Conservation (phyloP, 768 basidiomycete genomes). For the Phallus indusiatus region DNA sequence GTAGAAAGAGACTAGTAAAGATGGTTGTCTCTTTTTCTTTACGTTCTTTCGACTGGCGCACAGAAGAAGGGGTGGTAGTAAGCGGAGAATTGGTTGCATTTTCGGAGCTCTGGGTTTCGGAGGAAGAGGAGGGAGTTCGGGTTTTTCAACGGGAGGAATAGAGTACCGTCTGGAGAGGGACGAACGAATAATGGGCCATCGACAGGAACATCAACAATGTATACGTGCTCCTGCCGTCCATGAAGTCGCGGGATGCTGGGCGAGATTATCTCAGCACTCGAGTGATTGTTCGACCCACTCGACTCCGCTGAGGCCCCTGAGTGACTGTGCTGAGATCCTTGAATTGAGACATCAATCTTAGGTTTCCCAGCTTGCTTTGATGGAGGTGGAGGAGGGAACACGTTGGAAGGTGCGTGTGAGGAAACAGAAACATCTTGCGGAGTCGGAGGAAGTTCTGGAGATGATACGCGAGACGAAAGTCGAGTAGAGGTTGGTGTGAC, state of each 20-base stretch:
- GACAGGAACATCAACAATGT: conserved; percentile 7
- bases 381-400: neutral
- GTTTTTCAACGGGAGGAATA: conserved; percentile 8
- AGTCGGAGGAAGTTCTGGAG: neutral
- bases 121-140: conserved; percentile 5
- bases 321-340: neutral
- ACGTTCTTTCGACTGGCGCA: neutral
- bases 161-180: neutral
- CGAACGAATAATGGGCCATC: conserved; percentile 1
- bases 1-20: conserved; percentile 7
- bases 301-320: neutral
- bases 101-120: neutral
- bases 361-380: neutral
- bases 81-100: neutral
- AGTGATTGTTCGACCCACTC: neutral
- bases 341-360: no score
- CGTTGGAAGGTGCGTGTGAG: neutral
- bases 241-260: neutral
- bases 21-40: conserved; percentile 6
- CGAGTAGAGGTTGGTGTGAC: neutral
- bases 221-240: conserved; percentile 1
- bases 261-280: neutral
- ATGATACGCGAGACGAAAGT: neutral
- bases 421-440: neutral
- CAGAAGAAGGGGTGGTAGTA: neutral